Evolutionary conservation across 805 yeast species (phyloP), one percentile per base, ranked within the genome.

Genomic region (Zygoascus bituminiphila): DNA sequence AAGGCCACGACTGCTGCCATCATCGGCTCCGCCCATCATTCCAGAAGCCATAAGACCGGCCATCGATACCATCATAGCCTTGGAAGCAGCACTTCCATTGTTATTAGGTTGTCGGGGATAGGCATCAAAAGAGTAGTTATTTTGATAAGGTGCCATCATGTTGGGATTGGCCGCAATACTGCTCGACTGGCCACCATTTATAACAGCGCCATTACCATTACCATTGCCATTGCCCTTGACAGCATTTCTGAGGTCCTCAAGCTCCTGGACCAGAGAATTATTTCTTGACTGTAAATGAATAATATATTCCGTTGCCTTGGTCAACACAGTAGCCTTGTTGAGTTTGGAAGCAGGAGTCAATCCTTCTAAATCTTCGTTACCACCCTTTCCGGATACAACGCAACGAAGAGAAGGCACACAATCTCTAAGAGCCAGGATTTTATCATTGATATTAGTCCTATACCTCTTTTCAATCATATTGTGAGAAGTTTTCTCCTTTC

Each of bases 391-490:
- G 31, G 54, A 47, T 14, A 78, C 70, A 6, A 82, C 82, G 35
- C 82, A 78, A 56, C 88, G 72, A 46, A 86, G 69, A 2, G 93
- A 67, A 2, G 95, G 95, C 15, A 86, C 94, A 2, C 87, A 82
- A 56, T 84, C 84, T 59, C 88, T 71, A 26, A 85, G 72, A 40
- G 81, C 82, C 29, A 76, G 55, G 42, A 85, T 84, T 62, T 81
- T 82, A 47, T 82, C 71, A 58, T 84, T 85, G 55, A 85, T 82
- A 59, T 85, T 84, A 19, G 85, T 81, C 56, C 94, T 66, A 64
- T 86, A 86, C 59, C 83, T 81, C 66, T 84, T 84, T 61, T 86
- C 94, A 55, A 85, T 81, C 72, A 83, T 78, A 59, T 84, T 85
- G 65, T 85, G 94, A 6, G 86, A 75, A 1, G 81, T 72, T 64